Evolutionary conservation across 768 basidiomycete species (phyloP).

Genomic region (Amyloporia xantha): DNA sequence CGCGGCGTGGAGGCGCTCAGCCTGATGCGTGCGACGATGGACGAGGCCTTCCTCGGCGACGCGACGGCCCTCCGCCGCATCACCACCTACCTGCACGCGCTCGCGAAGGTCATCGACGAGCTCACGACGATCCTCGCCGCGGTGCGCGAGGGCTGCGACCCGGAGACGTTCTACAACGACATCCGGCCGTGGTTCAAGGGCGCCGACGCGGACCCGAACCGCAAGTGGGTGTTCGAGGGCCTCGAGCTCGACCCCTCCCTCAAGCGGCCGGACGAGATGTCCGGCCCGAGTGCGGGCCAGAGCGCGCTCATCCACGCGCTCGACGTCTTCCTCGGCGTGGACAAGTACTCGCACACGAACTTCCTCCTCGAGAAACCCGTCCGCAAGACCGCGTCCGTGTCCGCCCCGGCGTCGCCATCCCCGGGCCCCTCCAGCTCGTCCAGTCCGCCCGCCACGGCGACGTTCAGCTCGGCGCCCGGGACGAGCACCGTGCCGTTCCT

Average conservation of each 20-base stretch:
- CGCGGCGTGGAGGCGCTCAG: slow-evolving; percentile 79
- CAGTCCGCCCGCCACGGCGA: slow-evolving; percentile 6
- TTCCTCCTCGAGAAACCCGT: slow-evolving; percentile 3
- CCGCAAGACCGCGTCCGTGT: neutral
- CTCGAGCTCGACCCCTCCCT: slow-evolving; percentile 28
- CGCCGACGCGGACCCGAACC: slow-evolving; percentile 32
- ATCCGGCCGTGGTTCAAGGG: slow-evolving; percentile 62
- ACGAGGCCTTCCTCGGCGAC: slow-evolving; percentile 78
- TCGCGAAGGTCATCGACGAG: slow-evolving; percentile 59
- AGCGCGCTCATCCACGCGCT: slow-evolving; percentile 52
- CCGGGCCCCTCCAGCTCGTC: slow-evolving; percentile 32
- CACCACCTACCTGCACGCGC: slow-evolving; percentile 52
- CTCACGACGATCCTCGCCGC: slow-evolving; percentile 53
- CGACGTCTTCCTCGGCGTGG: slow-evolving; percentile 48
- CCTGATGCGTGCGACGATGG: slow-evolving; percentile 79
- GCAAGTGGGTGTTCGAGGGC: slow-evolving; percentile 41
- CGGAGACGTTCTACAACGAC: slow-evolving; percentile 52
- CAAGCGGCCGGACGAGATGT: slow-evolving; percentile 32
- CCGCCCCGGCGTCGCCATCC: neutral
- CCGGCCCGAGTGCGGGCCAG: slow-evolving; percentile 57
- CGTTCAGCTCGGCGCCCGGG: slow-evolving; percentile 12
- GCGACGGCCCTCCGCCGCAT: slow-evolving; percentile 40
- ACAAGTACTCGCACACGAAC: slow-evolving; percentile 30
- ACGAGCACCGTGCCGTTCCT: slow-evolving; percentile 32
- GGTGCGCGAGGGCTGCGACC: slow-evolving; percentile 67